Evolutionary conservation across 768 basidiomycete species (phyloP).

Genomic region (Mycena pura): DNA sequence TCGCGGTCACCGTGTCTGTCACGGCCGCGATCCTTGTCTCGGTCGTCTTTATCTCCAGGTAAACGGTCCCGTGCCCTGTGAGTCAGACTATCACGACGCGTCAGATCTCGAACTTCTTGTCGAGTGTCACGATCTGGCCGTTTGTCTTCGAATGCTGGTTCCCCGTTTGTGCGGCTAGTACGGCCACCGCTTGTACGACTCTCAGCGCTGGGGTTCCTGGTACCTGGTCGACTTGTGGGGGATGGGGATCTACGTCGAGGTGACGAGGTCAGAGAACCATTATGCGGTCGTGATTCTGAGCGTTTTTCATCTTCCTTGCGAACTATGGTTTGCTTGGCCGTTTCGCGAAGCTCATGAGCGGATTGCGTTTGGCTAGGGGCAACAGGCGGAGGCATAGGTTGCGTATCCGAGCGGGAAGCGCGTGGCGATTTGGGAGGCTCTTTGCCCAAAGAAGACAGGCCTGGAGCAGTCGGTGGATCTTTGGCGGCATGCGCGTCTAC

Average conservation of each 20-base stretch:
- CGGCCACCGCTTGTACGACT: constrained; percentile 76
- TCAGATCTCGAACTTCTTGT: constrained; percentile 52
- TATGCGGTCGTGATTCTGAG: constrained; percentile 51
- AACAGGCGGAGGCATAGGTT: constrained; percentile 80
- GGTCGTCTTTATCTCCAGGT: constrained; percentile 39
- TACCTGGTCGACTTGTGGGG: constrained; percentile 69
- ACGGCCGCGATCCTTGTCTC: constrained; percentile 38
- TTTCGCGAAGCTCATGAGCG: constrained; percentile 82
- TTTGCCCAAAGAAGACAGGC: constrained; percentile 26
- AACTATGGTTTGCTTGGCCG: constrained; percentile 70
- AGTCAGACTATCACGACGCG: constrained; percentile 59
- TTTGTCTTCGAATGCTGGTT: constrained; percentile 60
- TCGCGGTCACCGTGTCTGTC: constrained; percentile 37
- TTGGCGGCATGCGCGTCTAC: constrained; percentile 28
- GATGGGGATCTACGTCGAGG: constrained; percentile 71
- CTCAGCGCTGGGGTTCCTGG: constrained; percentile 73
- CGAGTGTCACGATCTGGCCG: constrained; percentile 58
- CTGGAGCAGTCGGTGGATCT: constrained; percentile 10
- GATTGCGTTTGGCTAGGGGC: constrained; percentile 80
- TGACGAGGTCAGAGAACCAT: constrained; percentile 61
- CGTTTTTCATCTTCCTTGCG: constrained; percentile 52
- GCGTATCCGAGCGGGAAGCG: constrained; percentile 41
- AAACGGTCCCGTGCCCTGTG: constrained; percentile 53
- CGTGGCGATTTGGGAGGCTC: constrained; percentile 48
- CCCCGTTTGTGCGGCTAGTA: constrained; percentile 52